A percentile compares a stretch with the other conserved stretches of the same genome.
Evolutionary conservation across 2,329 filamentous ascomycete species (phyloP).

Genomic region (Dactylonectria macrodidyma): DNA sequence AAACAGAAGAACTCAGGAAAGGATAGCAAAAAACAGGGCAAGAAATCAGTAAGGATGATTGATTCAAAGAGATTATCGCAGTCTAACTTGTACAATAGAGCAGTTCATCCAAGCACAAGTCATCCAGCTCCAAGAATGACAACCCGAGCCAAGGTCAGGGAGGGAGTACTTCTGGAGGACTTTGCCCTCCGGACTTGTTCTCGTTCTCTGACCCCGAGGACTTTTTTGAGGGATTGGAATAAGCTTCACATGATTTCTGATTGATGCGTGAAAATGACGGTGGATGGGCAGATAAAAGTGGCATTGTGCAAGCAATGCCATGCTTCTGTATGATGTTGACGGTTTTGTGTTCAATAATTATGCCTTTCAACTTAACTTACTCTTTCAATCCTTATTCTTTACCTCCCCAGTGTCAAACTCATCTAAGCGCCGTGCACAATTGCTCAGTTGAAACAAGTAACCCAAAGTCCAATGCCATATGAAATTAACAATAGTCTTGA

Average conservation of each 20-base stretch:
- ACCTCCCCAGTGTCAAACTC: no score
- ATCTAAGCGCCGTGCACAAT: no score
- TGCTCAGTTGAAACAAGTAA: no score
- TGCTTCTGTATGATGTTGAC: no score
- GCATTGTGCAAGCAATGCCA: no score
- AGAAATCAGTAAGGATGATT: neutral
- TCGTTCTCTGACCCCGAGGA: neutral
- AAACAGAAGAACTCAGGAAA: neutral
- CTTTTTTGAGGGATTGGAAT: neutral
- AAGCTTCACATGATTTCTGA: no score
- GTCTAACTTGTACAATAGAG: neutral
- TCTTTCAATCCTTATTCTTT: no score
- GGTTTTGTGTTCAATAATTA: no score
- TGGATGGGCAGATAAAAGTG: neutral
- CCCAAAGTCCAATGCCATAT: no score
- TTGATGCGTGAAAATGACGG: no score
- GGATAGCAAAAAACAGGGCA: neutral
- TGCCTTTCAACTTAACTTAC: no score
- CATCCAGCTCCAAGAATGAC: neutral
- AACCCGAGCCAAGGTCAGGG: neutral
- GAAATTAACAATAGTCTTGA: no score
- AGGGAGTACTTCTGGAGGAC: neutral
- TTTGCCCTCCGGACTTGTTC: conserved; percentile 14
- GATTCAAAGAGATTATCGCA: neutral
- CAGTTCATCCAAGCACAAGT: conserved; percentile 1